phyloP scores from a whole-genome alignment of 257 asterid genomes.

The Rehmannia glutinosa region DNA sequence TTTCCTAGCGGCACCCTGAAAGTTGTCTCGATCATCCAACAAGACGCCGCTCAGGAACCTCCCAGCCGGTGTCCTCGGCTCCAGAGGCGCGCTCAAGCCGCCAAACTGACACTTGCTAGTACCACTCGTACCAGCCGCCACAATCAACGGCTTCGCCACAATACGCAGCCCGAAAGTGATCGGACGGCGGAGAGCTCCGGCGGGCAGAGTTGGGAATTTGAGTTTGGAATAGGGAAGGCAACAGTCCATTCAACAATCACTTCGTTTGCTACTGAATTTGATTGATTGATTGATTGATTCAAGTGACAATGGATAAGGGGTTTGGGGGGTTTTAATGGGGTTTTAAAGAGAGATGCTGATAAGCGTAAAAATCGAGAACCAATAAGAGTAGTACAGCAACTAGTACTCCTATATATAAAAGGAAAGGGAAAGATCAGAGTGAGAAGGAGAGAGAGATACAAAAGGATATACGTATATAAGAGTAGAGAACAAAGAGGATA shows the following conservation, averaged over 20 bases:
- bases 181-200: conserved; percentile 17
- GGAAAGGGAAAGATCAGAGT: background rate
- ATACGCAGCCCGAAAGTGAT: conserved; percentile 4
- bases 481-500: conserved; percentile 17
- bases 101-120: conserved; percentile 41
- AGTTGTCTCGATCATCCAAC: conserved; percentile 48
- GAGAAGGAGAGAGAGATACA: background rate
- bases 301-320: background rate
- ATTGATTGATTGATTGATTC: background rate
- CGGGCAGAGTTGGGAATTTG: conserved; percentile 25
- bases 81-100: conserved; percentile 67
- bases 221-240: conserved; percentile 36
- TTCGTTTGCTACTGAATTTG: background rate
- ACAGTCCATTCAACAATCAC: conserved; percentile 61
- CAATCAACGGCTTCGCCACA: conserved; percentile 24
- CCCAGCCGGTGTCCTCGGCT: conserved; percentile 69
- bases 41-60: conserved; percentile 47
- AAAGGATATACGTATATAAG: background rate
- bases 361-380: background rate
- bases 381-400: background rate
- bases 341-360: background rate
- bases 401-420: background rate
- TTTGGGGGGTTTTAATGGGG: background rate
- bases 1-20: conserved; percentile 44
- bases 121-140: conserved; percentile 25